phyloP scores from a whole-genome alignment of 352 stramenopile genomes.

The Saprolegnia parasitica region DNA sequence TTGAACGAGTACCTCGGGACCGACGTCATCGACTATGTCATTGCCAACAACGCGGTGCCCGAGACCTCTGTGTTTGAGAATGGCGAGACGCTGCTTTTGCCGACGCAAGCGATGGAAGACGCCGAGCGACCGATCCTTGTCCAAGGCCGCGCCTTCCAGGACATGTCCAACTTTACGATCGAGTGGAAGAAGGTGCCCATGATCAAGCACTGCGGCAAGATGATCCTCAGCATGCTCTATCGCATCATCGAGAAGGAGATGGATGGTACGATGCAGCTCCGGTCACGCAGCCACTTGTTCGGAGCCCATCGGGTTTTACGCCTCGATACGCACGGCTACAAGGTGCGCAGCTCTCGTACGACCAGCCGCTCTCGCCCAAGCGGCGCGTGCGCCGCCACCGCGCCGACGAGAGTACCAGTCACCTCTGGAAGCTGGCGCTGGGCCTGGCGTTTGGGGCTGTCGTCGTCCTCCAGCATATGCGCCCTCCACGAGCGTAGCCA shows the following conservation, averaged over 20 bases:
- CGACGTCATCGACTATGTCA: constrained; percentile 79
- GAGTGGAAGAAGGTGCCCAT: constrained; percentile 82
- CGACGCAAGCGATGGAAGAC: constrained; percentile 54
- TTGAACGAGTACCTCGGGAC: constrained; percentile 63
- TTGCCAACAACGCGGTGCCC: constrained; percentile 72
- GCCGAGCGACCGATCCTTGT: constrained; percentile 57
- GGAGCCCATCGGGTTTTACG: constrained; percentile 3
- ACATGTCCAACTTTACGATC: constrained; percentile 40
- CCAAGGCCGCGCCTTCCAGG: constrained; percentile 75
- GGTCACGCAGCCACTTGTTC: constrained; percentile 16
- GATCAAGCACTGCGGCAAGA: constrained; percentile 79
- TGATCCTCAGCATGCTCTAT: constrained; percentile 77
- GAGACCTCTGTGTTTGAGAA: constrained; percentile 59
- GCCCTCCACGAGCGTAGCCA: too few relatives aligned
- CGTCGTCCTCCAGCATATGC: not conserved
- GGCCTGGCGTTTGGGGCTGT: not conserved
- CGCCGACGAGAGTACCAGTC: not conserved
- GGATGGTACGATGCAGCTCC: constrained; percentile 18
- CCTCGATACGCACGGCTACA: not conserved
- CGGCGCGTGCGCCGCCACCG: too few relatives aligned
- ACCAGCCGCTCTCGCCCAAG: too few relatives aligned
- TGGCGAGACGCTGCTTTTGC: constrained; percentile 65
- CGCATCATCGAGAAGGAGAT: constrained; percentile 84
- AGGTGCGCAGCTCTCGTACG: too few relatives aligned
- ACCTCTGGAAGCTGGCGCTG: not conserved